Conservation (phyloP, 768 basidiomycete species). For the Leccinum boreale region DNA sequence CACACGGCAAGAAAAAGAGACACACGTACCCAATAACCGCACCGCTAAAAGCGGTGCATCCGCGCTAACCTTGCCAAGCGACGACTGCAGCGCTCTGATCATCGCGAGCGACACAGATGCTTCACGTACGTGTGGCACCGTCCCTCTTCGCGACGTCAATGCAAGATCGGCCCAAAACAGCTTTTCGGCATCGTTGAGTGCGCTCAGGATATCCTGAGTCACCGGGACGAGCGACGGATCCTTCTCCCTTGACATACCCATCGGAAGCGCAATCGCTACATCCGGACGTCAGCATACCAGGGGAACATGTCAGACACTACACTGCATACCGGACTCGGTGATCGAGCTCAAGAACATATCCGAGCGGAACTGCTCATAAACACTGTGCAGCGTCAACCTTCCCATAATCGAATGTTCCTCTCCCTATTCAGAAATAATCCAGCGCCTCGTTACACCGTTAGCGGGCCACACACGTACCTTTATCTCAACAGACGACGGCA, state of each 20-base stretch:
- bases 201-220: slow-evolving; percentile 53
- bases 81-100: slow-evolving; percentile 74
- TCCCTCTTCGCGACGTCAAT: slow-evolving; percentile 54
- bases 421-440: slow-evolving; percentile 42
- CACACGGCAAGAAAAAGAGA: background rate
- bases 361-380: slow-evolving; percentile 71
- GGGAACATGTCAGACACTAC: background rate
- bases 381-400: slow-evolving; percentile 72
- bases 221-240: slow-evolving; percentile 39
- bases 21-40: slow-evolving; percentile 54
- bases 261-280: slow-evolving; percentile 78
- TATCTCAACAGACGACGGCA: slow-evolving; percentile 54
- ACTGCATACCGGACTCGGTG: slow-evolving; percentile 78
- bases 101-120: slow-evolving; percentile 67
- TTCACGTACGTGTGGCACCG: slow-evolving; percentile 70
- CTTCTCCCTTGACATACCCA: slow-evolving; percentile 61
- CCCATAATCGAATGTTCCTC: slow-evolving; percentile 76
- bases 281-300: slow-evolving; percentile 7
- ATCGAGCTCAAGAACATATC: slow-evolving; percentile 92
- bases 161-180: slow-evolving; percentile 65
- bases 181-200: slow-evolving; percentile 66
- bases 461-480: slow-evolving; percentile 42
- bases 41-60: slow-evolving; percentile 55
- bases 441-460: background rate
- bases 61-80: slow-evolving; percentile 59